These are phyloP conservation scores for Galerina marginata DNA, from an alignment of 768 basidiomycete genomes.

Conservation along the genomic window DNA sequence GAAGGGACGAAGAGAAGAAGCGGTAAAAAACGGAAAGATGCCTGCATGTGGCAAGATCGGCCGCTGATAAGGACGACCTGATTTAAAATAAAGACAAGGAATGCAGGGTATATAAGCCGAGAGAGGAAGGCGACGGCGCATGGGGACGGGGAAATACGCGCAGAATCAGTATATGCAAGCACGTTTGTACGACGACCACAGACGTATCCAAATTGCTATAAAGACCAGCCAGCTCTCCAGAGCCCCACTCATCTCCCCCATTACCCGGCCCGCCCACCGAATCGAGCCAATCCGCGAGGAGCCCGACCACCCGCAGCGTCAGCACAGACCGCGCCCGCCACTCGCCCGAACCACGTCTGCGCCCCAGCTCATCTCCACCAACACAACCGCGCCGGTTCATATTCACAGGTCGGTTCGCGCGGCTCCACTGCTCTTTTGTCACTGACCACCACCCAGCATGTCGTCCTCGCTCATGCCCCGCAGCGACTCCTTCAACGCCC, in stretches of 20 bases:
- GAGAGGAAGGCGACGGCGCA: constrained; percentile 31
- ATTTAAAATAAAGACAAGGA: constrained; percentile 25
- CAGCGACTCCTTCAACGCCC: constrained; percentile 70
- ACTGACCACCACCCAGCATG: constrained; percentile 42
- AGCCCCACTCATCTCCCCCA: constrained; percentile 8
- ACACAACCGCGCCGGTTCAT: constrained; percentile 64
- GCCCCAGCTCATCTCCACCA: constrained; percentile 68
- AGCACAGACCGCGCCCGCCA: constrained; percentile 59
- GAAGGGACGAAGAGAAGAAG: constrained; percentile 13
- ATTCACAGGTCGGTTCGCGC: constrained; percentile 53
- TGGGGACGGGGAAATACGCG: constrained; percentile 20
- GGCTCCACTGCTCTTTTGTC: constrained; percentile 19
- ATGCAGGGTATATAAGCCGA: constrained; percentile 42
- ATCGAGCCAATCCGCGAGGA: constrained; percentile 54
- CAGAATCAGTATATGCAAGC: constrained; percentile 41
- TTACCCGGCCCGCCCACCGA: constrained; percentile 13
- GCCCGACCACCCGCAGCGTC: constrained; percentile 60
- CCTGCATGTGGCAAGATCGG: constrained; percentile 23
- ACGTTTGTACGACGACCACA: constrained; percentile 44
- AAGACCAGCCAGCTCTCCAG: constrained; percentile 17
- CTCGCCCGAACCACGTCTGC: constrained; percentile 54
- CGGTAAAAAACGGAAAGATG: constrained; percentile 9
- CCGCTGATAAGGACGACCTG: constrained; percentile 40
- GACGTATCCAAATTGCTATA: constrained; percentile 21
- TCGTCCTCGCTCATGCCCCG: constrained; percentile 64